Base-by-base conservation (phyloP, 1,284 basidiomycete genomes). In the Puccinia hordei region DNA sequence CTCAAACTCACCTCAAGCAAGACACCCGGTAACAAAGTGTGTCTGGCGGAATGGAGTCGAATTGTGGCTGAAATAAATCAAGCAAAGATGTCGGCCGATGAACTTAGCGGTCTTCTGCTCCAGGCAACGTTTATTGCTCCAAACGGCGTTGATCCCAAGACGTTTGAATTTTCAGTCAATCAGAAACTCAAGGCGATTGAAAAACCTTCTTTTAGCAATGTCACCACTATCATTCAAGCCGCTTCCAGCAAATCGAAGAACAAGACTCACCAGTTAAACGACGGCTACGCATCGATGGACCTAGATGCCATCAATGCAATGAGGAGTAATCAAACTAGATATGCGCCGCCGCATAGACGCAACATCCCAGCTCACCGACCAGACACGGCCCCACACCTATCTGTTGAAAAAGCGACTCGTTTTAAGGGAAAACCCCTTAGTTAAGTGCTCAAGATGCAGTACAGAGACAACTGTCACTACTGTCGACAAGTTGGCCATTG, bases 161-260 rank as follows among this genome's bases (percentile, higher is more conserved):
- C n/a, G n/a, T 44, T 44, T 13, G 41, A 44, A 13, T 44, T 44
- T 13, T 44, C 41, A 1, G 57, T 61, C 30, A 30, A 61, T n/a
- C 57, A 61, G 33, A 27, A 61, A 3, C 57, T 61, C 9, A 30
- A 61, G 6, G 17, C 27, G 6, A 30, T 8, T 1, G 30, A 61
- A 2, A 33, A 30, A n/a, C n/a, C n/a, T n/a, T n/a, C n/a, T n/a
- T n/a, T n/a, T n/a, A n/a, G n/a, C n/a, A n/a, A n/a, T n/a, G 57
- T 61, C 4, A 13, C 57, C 1, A 61, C 57, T 6, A 15, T 61
- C 3, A 61, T 61, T 35, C 57, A 61, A 19, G 1, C 30, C 1
- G 57, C 57, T 5, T 61, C 57, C 57, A 61, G 57, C 27, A 61
- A 61, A 15, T 13, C 27, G 13, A 61, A 61, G 30, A 61, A 61